Base-by-base conservation (phyloP, 345 rosid genomes). In the Eucalyptus cloeziana region DNA sequence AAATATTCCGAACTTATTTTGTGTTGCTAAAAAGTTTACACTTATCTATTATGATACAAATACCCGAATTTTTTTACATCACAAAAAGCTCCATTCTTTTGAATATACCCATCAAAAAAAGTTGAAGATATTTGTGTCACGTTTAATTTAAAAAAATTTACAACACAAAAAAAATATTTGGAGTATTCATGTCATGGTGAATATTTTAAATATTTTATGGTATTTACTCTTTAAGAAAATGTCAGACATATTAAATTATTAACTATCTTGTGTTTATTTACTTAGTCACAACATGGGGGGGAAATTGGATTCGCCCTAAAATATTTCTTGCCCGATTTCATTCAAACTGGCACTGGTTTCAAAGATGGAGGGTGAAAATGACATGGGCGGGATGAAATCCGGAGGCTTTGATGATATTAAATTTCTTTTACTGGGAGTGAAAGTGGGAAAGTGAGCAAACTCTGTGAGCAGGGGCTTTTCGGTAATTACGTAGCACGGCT, bases 111-210 rank as follows among this genome's bases (percentile, higher is more conserved):
- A 52, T 0, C 8, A 56, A 10, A 56, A 4, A 56, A 56, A 24
- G 21, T 24, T 56, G 3, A 56, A 25, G 5, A 3, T 9, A 10
- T 2, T 24, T 56, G 3, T 56, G 30, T 25, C 5, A 0, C 1
- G 0, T 24, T 25, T 10, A 24, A 24, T 56, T 56, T 56, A 24
- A 56, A 56, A 2, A 7, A 3, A 7, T 1, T 56, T 56, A 56
- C 6, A 11, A 56, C 13, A 4, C 7, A 1, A 69, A 60, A 25
- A 17, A 33, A 22, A 56, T 0, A 56, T 9, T 56, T 8, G 2
- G 13, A 24, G 5, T 2, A 24, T 10, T 1, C 1, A 0, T 22
- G 3, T 1, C 1, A 22, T 0, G 5, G 4, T 56, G 1, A 56
- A 56, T 6, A 10, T 56, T 56, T 56, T 56, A 4, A 0, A 19